Evolutionary conservation across 805 yeast genomes (phyloP).

Genomic region (Teunomyces atbi): DNA sequence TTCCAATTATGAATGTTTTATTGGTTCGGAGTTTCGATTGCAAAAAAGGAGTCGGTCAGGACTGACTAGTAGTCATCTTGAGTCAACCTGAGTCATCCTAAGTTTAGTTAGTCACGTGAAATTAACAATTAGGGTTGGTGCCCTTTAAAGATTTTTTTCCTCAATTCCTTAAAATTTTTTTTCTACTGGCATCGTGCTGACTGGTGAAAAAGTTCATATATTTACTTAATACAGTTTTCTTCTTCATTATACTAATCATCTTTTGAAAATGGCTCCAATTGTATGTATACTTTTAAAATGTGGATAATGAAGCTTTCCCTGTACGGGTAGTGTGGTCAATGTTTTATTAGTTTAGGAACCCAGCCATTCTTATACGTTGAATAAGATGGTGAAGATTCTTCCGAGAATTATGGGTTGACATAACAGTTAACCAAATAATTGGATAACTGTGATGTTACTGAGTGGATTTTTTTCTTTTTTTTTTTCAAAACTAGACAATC

Average conservation of each 20-base stretch:
- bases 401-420: neutral
- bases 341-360: slow-evolving; percentile 5
- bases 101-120: slow-evolving; percentile 2
- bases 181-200: neutral
- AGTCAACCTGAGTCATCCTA: slow-evolving; percentile 7
- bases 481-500: slow-evolving; percentile 4
- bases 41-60: neutral
- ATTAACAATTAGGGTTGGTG: neutral
- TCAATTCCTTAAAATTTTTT: neutral
- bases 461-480: slow-evolving; percentile 5
- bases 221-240: slow-evolving; percentile 1
- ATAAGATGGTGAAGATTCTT: neutral
- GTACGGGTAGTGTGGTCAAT: slow-evolving; percentile 26
- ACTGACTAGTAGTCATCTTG: slow-evolving; percentile 2
- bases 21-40: neutral
- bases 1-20: neutral
- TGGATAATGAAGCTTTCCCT: slow-evolving; percentile 34
- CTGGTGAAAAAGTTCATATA: neutral
- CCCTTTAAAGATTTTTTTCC: neutral
- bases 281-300: slow-evolving; percentile 53
- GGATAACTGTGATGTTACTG: neutral
- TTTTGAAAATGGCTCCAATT: slow-evolving; percentile 80
- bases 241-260: slow-evolving; percentile 8
- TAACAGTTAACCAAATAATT: neutral
- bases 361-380: neutral